phyloP scores from a whole-genome alignment of 768 basidiomycete species.

The Aureoboletus auriporus region DNA sequence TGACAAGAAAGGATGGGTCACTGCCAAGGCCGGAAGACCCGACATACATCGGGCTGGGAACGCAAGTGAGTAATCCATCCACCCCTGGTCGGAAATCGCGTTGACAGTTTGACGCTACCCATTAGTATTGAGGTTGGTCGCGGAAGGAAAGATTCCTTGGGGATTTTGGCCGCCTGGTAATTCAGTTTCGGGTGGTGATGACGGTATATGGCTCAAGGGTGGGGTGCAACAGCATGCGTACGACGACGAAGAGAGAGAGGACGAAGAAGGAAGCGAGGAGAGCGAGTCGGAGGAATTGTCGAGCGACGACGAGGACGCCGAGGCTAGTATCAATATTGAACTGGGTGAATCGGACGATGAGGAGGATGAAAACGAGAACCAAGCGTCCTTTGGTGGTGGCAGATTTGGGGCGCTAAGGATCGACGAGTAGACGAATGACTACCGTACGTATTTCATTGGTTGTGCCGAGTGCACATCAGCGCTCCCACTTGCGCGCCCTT shows the following conservation, averaged over 20 bases:
- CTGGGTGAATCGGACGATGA: constrained; percentile 19
- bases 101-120: neutral
- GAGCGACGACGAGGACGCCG: constrained; percentile 8
- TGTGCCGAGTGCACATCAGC: too few relatives aligned
- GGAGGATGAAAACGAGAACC: constrained; percentile 15
- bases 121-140: constrained; percentile 74
- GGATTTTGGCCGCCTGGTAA: constrained; percentile 75
- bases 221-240: constrained; percentile 19
- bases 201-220: constrained; percentile 59
- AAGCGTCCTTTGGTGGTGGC: constrained; percentile 3
- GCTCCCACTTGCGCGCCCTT: too few relatives aligned
- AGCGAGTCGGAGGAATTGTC: constrained; percentile 10
- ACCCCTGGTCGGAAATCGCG: neutral
- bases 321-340: neutral
- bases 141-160: constrained; percentile 81
- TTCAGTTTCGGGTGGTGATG: constrained; percentile 27
- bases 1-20: constrained; percentile 74
- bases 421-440: constrained; percentile 10
- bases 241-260: constrained; percentile 30
- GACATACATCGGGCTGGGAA: constrained; percentile 90
- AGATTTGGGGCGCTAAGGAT: constrained; percentile 32
- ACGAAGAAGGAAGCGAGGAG: constrained; percentile 24
- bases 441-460: too few relatives aligned
- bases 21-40: constrained; percentile 86
- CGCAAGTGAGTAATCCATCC: constrained; percentile 55